phyloP scores from a whole-genome alignment of 179 eudicot species.

The Beta macrorhiza region DNA sequence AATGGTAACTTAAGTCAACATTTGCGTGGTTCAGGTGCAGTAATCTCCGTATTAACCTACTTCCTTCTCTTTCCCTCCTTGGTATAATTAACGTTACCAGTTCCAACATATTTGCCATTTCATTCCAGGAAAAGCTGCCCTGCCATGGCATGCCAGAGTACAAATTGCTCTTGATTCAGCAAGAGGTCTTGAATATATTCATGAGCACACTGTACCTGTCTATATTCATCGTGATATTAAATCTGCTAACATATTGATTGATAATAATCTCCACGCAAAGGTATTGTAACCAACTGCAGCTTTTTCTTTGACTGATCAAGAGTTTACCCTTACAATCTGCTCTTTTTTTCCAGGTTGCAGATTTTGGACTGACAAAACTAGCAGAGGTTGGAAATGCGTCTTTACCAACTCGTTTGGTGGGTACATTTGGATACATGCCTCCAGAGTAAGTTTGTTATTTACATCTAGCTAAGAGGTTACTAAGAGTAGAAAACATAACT shows the following conservation, averaged over 20 bases:
- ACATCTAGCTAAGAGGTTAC: background rate
- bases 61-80: background rate
- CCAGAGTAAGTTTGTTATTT: constrained; percentile 55
- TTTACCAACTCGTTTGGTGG: constrained; percentile 54
- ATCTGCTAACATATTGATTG: constrained; percentile 60
- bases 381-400: constrained; percentile 56
- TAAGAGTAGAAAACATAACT: background rate
- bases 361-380: constrained; percentile 67
- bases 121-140: constrained; percentile 40
- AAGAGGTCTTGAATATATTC: constrained; percentile 80
- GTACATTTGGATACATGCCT: constrained; percentile 81
- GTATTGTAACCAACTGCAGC: constrained; percentile 23
- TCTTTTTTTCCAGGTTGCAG: constrained; percentile 55
- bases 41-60: constrained; percentile 2
- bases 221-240: constrained; percentile 75
- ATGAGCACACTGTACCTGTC: constrained; percentile 69
- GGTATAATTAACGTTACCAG: background rate
- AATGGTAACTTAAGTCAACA: constrained; percentile 70
- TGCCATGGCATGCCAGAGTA: constrained; percentile 61
- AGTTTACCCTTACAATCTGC: background rate
- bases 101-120: background rate
- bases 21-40: constrained; percentile 53
- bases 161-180: constrained; percentile 85
- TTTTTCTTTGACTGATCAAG: background rate
- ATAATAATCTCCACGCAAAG: constrained; percentile 60